Evolutionary conservation across 2,329 filamentous ascomycete species (phyloP).

Genomic region (Claviceps sp.): DNA sequence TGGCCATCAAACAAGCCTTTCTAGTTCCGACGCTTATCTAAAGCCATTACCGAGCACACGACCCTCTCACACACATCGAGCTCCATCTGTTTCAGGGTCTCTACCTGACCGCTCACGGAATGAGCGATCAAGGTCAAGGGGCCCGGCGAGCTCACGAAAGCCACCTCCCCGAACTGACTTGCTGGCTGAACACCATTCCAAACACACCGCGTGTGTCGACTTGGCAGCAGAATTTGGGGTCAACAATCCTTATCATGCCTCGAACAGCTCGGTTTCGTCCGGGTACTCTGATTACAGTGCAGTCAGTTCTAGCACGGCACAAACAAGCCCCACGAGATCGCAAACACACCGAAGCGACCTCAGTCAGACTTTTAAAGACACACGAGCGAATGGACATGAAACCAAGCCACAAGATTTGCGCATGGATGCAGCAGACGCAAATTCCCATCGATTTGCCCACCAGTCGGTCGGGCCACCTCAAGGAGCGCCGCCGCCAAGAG

Average conservation of each 20-base stretch:
- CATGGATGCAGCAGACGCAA: constrained; percentile 20
- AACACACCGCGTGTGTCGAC: constrained; percentile 33
- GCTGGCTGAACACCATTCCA: constrained; percentile 25
- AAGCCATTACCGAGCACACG: constrained; percentile 24
- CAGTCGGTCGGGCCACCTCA: constrained; percentile 17
- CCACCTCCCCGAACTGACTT: constrained; percentile 40
- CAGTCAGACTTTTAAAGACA: constrained; percentile 40
- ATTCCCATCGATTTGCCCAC: constrained; percentile 12
- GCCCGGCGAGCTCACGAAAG: constrained; percentile 35
- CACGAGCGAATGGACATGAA: constrained; percentile 36
- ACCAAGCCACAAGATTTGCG: constrained; percentile 16
- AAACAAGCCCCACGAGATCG: constrained; percentile 29
- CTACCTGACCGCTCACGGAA: constrained; percentile 24
- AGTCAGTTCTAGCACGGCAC: constrained; percentile 45
- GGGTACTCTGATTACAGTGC: constrained; percentile 47
- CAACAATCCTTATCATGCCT: constrained; percentile 50
- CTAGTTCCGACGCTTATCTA: constrained; percentile 41
- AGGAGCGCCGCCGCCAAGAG: constrained; percentile 14
- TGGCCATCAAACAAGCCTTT: constrained; percentile 23
- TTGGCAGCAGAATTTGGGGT: constrained; percentile 46
- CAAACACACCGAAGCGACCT: constrained; percentile 27
- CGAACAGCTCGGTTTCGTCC: constrained; percentile 52
- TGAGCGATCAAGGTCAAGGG: constrained; percentile 28
- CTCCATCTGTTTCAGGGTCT: constrained; percentile 33
- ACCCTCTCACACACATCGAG: constrained; percentile 21